Conservation (phyloP, 2,329 filamentous ascomycete species). For the Colletotrichum zoysiae region DNA sequence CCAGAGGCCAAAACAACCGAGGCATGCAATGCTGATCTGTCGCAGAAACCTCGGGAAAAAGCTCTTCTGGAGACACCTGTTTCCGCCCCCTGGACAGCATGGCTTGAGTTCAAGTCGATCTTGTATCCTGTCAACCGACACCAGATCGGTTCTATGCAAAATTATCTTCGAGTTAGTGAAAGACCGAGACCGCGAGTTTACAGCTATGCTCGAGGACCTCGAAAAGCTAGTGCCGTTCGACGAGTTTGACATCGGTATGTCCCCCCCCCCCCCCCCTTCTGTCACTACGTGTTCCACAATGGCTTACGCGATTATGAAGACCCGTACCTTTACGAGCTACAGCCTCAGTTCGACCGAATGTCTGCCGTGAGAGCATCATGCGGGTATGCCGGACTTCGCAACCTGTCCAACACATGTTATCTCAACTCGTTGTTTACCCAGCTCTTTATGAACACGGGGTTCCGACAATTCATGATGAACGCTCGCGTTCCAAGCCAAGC, state of each 20-base stretch:
- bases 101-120: conserved; percentile 45
- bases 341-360: conserved; percentile 72
- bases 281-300: neutral
- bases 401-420: conserved; percentile 96
- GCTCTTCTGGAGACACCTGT: conserved; percentile 75
- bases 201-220: conserved; percentile 64
- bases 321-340: conserved; percentile 72
- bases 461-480: conserved; percentile 85
- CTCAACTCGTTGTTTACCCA: conserved; percentile 95
- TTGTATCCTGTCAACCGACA: conserved; percentile 63
- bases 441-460: conserved; percentile 93
- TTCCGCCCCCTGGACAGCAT: conserved; percentile 64
- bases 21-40: conserved; percentile 1
- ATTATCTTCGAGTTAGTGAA: conserved; percentile 70
- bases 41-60: conserved; percentile 49
- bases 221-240: conserved; percentile 62
- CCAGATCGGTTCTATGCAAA: conserved; percentile 71
- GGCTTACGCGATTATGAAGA: conserved; percentile 46
- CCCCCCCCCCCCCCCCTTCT: neutral
- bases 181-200: conserved; percentile 62
- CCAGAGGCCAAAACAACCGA: neutral
- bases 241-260: conserved; percentile 32
- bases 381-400: conserved; percentile 90
- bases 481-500: conserved; percentile 67
- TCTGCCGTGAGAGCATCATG: conserved; percentile 80